Evolutionary conservation across 495 filamentous ascomycete genomes (phyloP), one percentile per base, ranked within the genome.

Genomic region (Terfezia claveryi): DNA sequence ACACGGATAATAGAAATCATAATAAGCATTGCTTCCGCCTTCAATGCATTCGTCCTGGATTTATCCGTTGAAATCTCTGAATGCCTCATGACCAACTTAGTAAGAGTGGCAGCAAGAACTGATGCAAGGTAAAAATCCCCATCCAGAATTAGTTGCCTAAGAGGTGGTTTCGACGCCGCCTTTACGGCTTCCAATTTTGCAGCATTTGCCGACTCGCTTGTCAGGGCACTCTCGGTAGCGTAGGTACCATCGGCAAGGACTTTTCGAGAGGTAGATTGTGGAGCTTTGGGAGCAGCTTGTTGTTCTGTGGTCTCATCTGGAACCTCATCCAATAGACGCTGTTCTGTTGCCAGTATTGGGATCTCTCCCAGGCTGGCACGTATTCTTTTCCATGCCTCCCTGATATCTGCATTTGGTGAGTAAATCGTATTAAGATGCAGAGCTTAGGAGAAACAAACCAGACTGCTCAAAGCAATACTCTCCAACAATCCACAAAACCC

Each of bases 1-100:
- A 93, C 92, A 57, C 92, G 86, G 59, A 95, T 84, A 62, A 99
- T 91, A 17, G 88, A 94, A 59, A 96, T 94, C 87, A 98, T 94
- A 66, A 96, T 96, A 49, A 96, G 75, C 92, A 96, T 99, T 36
- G 92, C 92, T 69, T 99, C 92, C 4, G 91, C 91, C 23, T 85
- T 82, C 4, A 99, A 76, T 37, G 89, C 88, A 63, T 96, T 96
- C 12, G 88, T 96, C 17, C 92, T 82, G 36, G 84, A 82, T 27
- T 71, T 68, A 61, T 96, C 91, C 23, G 83, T 73, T 16, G 88
- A 93, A 57, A 95, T 87, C 68, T 96, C 88, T 4, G 87, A 83
- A 66, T 99, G 88, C 41, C 92, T 84, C 87, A 99, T 96, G 55
- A 96, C 92, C 51, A 99, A 74, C 68, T 99, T 99, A 9, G 91